Evolutionary conservation across 768 basidiomycete genomes (phyloP), one percentile per base, ranked within the genome.

Genomic region (Suillus americanus): DNA sequence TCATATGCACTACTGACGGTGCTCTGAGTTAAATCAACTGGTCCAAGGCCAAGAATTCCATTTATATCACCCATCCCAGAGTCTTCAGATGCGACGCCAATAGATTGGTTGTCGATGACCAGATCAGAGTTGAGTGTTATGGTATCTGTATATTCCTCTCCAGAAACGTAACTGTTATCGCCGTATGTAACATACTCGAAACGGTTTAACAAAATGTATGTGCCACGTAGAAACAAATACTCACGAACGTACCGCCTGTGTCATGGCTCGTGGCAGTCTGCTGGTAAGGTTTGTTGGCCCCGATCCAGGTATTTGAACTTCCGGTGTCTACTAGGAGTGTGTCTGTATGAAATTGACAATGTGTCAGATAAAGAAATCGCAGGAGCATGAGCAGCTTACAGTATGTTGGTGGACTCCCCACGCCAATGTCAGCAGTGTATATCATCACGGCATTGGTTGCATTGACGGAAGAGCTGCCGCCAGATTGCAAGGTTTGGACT

Each of bases 261-360:
- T 67, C 71, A 62, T 78, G 73, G 72, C 79, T 81, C 5, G 84
- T 81, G 51, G 71, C 75, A 1, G 84, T 84, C 38, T 71, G 76
- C 4, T 64, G 70, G 71, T 82, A 87, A 54, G 70, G 61, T 71
- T 75, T 77, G 65, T 71, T 75, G 12, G 85, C 85, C 48, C 85
- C 85, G 33, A 85, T 72, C 86, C 85, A 86, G 25, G 82, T 83
- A 72, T 82, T 82, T 62, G 74, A 81, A 74, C 74, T 79, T 68
- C 72, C 82, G 68, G 57, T 69, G 66, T 46, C 41, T 46, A 54
- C 10, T 38, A 70, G 35, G 46, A 70, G 66, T 20, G 60, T 56
- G 53, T 69, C 73, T 74, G 40, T 16, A 46, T 23, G 13, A 33
- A 18, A 33, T 48, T 23, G 16, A 28, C 8, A 25, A 6, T 4